These are phyloP conservation scores for Jacaranda copaia DNA, from an alignment of 257 asterid species.

Conservation along the genomic window DNA sequence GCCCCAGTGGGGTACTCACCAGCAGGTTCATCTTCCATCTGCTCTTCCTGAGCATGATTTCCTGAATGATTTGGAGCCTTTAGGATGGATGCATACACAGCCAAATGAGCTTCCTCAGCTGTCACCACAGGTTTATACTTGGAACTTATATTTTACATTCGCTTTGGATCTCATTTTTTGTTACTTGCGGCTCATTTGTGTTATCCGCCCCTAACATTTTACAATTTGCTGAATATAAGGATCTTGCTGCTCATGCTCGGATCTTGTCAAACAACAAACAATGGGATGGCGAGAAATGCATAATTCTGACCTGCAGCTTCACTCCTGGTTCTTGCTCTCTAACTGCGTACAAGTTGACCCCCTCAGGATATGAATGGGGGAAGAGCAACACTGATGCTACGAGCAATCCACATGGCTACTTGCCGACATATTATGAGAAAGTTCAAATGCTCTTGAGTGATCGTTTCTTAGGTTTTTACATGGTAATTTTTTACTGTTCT, in stretches of 20 bases:
- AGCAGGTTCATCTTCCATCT: slow-evolving; percentile 92
- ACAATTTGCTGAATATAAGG: slow-evolving; percentile 50
- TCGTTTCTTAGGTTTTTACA: slow-evolving; percentile 96
- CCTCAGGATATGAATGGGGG: slow-evolving; percentile 98
- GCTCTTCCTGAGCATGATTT: slow-evolving; percentile 94
- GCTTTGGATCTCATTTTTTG: not conserved
- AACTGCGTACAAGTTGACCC: slow-evolving; percentile 94
- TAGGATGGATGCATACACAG: slow-evolving; percentile 99
- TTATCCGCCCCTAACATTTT: not conserved
- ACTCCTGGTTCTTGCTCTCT: slow-evolving; percentile 98
- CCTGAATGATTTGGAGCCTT: slow-evolving; percentile 89
- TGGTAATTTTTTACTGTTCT: slow-evolving; percentile 54
- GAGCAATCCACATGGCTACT: slow-evolving; percentile 91
- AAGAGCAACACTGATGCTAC: slow-evolving; percentile 89
- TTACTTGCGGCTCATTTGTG: not conserved
- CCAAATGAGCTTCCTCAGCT: slow-evolving; percentile 98
- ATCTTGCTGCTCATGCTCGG: slow-evolving; percentile 80
- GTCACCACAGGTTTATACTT: slow-evolving; percentile 76
- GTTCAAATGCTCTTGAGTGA: slow-evolving; percentile 99
- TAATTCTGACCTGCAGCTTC: slow-evolving; percentile 95
- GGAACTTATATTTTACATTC: not conserved
- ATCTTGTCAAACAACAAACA: slow-evolving; percentile 84
- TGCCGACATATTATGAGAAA: slow-evolving; percentile 95
- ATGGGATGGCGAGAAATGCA: slow-evolving; percentile 99
- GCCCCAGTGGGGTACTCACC: slow-evolving; percentile 99